Evolutionary conservation across 2,329 filamentous ascomycete species (phyloP), one percentile per base, ranked within the genome.

Genomic region (Aspergillus fischeri): DNA sequence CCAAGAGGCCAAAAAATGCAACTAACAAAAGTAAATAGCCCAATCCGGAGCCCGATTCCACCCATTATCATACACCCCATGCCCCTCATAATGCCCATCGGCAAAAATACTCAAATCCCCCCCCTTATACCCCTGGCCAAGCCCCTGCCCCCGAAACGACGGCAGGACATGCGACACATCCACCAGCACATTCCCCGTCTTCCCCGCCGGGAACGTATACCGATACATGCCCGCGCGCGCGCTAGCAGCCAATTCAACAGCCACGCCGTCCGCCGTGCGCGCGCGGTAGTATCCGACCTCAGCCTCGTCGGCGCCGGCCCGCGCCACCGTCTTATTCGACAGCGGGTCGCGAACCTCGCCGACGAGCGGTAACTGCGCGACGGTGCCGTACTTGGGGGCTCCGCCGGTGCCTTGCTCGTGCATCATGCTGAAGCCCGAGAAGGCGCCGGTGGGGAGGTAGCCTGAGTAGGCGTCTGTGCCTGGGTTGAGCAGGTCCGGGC

Each of bases 351-450:
- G 64, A 45, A 85, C 70, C 17, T 67, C 67, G 0, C 82, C 83
- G 0, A 80, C 64, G 0, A 83, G 70, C 0, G 83, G 85, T 70
- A 86, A 77, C 69, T 86, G 84, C 1, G 82, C 77, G 32, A 86
- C 81, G 1, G 87, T 84, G 4, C 87, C 87, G 59, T 89, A 90
- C 68, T 89, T 89, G 1, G 87, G 85, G 1, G 84, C 85, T 1
- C 87, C 87, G 7, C 87, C 87, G 0, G 86, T 90, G 3, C 86
- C 86, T 59, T 81, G 83, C 66, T 87, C 85, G 62, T 88, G 86
- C 65, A 87, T 82, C 80, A 87, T 78, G 57, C 81, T 83, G 69
- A 86, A 86, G 20, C 83, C 84, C 2, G 79, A 82, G 61, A 86
- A 81, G 32, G 80, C 78, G 3, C 83, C 83, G 28, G 70, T 60